Conservation (phyloP, 1,284 basidiomycete genomes). For the Xerocomus nothofagi region DNA sequence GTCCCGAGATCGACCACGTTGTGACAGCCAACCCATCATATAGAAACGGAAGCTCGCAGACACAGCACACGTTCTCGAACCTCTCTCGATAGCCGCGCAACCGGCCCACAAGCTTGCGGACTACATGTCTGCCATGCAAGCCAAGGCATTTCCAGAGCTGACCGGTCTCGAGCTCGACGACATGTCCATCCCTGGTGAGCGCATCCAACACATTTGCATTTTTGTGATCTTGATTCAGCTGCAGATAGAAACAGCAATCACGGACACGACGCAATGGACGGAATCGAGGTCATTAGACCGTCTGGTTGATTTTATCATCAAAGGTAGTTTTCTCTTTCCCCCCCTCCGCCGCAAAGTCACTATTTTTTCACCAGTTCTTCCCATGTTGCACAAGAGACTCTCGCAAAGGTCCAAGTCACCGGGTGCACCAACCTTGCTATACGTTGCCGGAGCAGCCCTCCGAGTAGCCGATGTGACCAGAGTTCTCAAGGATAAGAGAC, state of each 20-base stretch:
- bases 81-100: slow-evolving; percentile 55
- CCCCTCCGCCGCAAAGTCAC: not conserved
- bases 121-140: slow-evolving; percentile 63
- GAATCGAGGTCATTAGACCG: slow-evolving; percentile 66
- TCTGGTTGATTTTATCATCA: slow-evolving; percentile 69
- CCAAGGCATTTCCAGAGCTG: slow-evolving; percentile 61
- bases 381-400: slow-evolving; percentile 66
- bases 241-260: slow-evolving; percentile 66
- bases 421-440: slow-evolving; percentile 77
- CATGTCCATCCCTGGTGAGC: slow-evolving; percentile 67
- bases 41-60: slow-evolving; percentile 67
- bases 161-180: slow-evolving; percentile 74
- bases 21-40: slow-evolving; percentile 10
- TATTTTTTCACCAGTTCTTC: slow-evolving; percentile 50
- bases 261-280: slow-evolving; percentile 72
- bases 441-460: slow-evolving; percentile 74
- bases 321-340: slow-evolving; percentile 45
- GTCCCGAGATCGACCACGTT: slow-evolving; percentile 13
- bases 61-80: slow-evolving; percentile 39
- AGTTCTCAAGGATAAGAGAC: slow-evolving; percentile 62
- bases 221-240: slow-evolving; percentile 45
- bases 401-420: slow-evolving; percentile 68
- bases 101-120: slow-evolving; percentile 54
- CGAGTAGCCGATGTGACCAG: slow-evolving; percentile 77
- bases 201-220: not conserved